phyloP scores from a whole-genome alignment of 257 asterid genomes.

The Plantago ovata region DNA sequence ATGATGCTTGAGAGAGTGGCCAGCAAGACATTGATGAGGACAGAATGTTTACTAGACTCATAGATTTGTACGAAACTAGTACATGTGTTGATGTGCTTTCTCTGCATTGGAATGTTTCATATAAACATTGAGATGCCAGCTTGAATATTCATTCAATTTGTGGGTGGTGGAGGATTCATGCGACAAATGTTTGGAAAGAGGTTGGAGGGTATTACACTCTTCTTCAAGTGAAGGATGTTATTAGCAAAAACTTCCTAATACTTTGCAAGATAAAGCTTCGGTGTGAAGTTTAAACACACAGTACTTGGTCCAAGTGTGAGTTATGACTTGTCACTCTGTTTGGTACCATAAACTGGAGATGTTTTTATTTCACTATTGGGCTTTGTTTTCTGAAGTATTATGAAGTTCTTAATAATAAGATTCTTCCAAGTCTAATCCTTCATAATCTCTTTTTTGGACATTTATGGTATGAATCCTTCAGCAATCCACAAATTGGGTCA shows the following conservation, averaged over 20 bases:
- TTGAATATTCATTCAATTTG: neutral
- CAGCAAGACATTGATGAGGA: no score
- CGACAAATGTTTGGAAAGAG: neutral
- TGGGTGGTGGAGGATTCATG: slow-evolving; percentile 2
- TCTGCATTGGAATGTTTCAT: neutral
- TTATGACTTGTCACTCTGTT: no score
- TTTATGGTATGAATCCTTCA: neutral
- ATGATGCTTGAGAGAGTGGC: neutral
- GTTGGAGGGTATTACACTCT: no score
- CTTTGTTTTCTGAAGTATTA: no score
- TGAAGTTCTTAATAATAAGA: neutral
- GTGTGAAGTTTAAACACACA: no score
- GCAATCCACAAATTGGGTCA: neutral
- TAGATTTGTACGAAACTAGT: neutral
- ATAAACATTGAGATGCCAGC: neutral
- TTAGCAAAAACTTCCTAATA: no score
- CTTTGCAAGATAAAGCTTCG: no score
- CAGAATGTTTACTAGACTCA: no score
- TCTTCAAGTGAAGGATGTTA: no score
- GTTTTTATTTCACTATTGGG: no score
- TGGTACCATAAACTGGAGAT: no score
- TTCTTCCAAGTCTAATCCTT: neutral
- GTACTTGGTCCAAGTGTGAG: no score
- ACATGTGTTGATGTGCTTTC: neutral
- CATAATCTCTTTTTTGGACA: neutral